A percentile compares a stretch with the other conserved stretches of the same genome.
These are phyloP conservation scores for Ceratocystis lukuohia DNA, from an alignment of 2,329 filamentous ascomycete species.

Conservation along the genomic window DNA sequence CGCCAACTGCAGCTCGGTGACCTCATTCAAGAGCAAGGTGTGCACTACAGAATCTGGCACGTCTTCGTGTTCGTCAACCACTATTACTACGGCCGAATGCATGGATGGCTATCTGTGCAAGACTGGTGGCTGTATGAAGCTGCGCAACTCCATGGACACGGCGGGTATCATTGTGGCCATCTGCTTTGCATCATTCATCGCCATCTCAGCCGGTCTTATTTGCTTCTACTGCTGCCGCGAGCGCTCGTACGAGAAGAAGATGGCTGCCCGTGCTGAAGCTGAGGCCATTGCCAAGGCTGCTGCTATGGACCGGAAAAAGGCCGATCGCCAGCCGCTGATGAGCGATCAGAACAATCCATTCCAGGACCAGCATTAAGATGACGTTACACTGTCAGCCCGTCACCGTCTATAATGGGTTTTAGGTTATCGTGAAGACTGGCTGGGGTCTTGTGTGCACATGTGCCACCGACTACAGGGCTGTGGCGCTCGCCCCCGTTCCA, in stretches of 20 bases:
- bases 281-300: slow-evolving; percentile 37
- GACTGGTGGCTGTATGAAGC: slow-evolving; percentile 33
- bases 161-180: slow-evolving; percentile 37
- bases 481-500: neutral
- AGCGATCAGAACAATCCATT: slow-evolving; percentile 27
- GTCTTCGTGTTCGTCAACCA: slow-evolving; percentile 30
- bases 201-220: slow-evolving; percentile 30
- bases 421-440: too few species aligned
- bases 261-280: slow-evolving; percentile 36
- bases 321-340: slow-evolving; percentile 29
- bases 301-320: slow-evolving; percentile 29
- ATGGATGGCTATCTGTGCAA: slow-evolving; percentile 33
- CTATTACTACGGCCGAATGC: slow-evolving; percentile 30
- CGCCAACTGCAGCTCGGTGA: slow-evolving; percentile 20
- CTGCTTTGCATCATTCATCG: slow-evolving; percentile 33
- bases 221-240: slow-evolving; percentile 42
- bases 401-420: neutral
- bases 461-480: neutral
- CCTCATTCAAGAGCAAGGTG: slow-evolving; percentile 26
- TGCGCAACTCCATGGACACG: slow-evolving; percentile 29
- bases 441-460: neutral
- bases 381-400: slow-evolving; percentile 13
- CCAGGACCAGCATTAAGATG: slow-evolving; percentile 25
- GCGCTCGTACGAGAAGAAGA: slow-evolving; percentile 32
- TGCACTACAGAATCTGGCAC: slow-evolving; percentile 24